Percentiles rank a stretch among this genome's conserved stretches.
Evolutionary conservation across 2,329 filamentous ascomycete genomes (phyloP).

Genomic region (Passalora sequoiae): DNA sequence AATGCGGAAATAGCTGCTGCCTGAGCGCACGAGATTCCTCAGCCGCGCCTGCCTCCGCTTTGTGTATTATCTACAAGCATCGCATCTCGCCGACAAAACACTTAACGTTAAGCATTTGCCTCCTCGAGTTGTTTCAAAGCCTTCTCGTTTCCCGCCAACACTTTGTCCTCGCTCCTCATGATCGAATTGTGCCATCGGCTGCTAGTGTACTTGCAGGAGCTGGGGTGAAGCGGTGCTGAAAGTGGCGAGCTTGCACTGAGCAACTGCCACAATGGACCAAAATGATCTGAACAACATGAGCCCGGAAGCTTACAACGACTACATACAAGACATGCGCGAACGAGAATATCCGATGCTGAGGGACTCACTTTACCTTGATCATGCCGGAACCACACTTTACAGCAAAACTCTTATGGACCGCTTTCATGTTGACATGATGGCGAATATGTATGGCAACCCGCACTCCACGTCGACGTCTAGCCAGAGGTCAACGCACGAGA

Average conservation of each 20-base stretch:
- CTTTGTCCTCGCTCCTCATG: too few relatives aligned
- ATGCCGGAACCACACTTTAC: conserved; percentile 76
- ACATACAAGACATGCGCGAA: conserved; percentile 45
- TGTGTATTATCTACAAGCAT: too few relatives aligned
- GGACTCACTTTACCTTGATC: conserved; percentile 66
- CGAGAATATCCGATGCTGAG: conserved; percentile 44
- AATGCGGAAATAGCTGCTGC: too few relatives aligned
- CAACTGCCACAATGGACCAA: conserved; percentile 9
- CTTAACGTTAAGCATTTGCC: too few relatives aligned
- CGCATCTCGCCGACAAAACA: background rate
- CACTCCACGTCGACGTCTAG: conserved; percentile 83
- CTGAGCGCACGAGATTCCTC: too few relatives aligned
- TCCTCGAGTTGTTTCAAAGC: too few relatives aligned
- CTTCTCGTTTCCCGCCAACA: too few relatives aligned
- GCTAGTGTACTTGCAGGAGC: background rate
- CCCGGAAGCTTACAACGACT: conserved; percentile 32
- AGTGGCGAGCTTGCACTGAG: background rate
- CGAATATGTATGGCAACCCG: conserved; percentile 80
- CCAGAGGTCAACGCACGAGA: conserved; percentile 58
- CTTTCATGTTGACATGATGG: conserved; percentile 73
- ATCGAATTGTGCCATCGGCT: too few relatives aligned
- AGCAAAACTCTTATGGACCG: conserved; percentile 69
- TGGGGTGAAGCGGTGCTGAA: background rate
- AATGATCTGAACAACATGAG: conserved; percentile 3
- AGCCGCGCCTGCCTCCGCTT: background rate